Evolutionary conservation across 495 filamentous ascomycete species (phyloP).

Genomic region (Daldinia caldariorum): DNA sequence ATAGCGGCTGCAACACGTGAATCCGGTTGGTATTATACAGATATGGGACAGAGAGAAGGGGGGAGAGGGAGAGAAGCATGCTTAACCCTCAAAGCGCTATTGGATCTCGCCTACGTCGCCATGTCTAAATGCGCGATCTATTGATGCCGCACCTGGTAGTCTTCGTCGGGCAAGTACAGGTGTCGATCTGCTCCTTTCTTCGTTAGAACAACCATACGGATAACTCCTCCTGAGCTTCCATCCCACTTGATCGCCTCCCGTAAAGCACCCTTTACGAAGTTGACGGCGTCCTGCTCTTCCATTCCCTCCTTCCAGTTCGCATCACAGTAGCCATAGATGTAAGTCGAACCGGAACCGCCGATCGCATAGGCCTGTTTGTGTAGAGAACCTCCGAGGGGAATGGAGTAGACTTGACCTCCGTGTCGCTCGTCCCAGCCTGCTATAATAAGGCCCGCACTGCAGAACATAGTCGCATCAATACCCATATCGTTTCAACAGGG

Average conservation of each 20-base stretch:
- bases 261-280: constrained; percentile 90
- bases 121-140: constrained; percentile 31
- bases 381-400: constrained; percentile 93
- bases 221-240: constrained; percentile 94
- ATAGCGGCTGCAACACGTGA: constrained; percentile 26
- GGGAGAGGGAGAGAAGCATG: constrained; percentile 17
- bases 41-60: not conserved
- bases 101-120: constrained; percentile 10
- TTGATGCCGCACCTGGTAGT: constrained; percentile 68
- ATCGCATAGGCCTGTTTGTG: constrained; percentile 98
- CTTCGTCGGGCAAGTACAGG: constrained; percentile 88
- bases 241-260: constrained; percentile 99
- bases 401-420: constrained; percentile 96
- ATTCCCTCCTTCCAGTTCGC: constrained; percentile 95
- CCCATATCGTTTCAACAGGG: not conserved
- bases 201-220: constrained; percentile 96
- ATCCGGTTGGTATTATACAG: constrained; percentile 45
- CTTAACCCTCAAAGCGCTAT: constrained; percentile 30
- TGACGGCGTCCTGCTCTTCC: constrained; percentile 90
- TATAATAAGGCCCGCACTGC: constrained; percentile 94
- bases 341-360: constrained; percentile 95
- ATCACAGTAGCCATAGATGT: constrained; percentile 99
- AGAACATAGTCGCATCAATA: constrained; percentile 41
- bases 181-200: constrained; percentile 85
- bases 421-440: constrained; percentile 93